These are phyloP conservation scores for Trichomonas gallinae DNA, from an alignment of 208 protist genomes.

Conservation along the genomic window DNA sequence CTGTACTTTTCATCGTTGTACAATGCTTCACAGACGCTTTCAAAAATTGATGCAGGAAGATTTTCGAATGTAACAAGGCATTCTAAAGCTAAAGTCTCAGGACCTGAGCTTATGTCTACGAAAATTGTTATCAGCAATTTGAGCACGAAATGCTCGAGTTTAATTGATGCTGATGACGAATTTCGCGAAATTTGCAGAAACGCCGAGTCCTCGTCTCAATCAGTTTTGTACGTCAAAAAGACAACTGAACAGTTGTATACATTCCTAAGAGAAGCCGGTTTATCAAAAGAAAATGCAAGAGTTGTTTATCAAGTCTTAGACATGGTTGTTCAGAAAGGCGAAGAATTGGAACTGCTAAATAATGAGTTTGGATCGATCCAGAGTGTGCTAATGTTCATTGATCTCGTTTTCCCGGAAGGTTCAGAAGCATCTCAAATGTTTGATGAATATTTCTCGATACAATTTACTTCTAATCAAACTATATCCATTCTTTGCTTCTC, in stretches of 20 bases:
- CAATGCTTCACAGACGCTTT: background rate
- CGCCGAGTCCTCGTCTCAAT: background rate
- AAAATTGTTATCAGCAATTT: background rate
- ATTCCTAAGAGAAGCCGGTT: background rate
- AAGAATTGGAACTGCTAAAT: background rate
- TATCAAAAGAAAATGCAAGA: background rate
- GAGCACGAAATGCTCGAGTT: background rate
- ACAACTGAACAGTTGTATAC: background rate
- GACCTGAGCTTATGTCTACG: background rate
- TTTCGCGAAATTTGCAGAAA: too few species aligned
- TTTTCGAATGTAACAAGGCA: background rate
- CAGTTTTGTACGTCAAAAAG: background rate
- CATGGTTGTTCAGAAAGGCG: background rate
- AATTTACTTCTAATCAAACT: background rate
- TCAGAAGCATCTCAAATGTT: background rate
- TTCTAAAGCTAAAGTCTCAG: background rate
- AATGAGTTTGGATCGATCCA: background rate
- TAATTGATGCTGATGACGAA: background rate
- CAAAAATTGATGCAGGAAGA: background rate
- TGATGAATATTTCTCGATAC: background rate
- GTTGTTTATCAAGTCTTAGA: background rate
- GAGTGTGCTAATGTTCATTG: background rate
- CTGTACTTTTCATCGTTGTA: background rate
- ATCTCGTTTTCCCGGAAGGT: background rate
- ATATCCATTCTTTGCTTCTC: background rate